A percentile compares a stretch with the other conserved stretches of the same genome.
Conservation (phyloP, 257 asterid species). For the Buddleja alternifolia region DNA sequence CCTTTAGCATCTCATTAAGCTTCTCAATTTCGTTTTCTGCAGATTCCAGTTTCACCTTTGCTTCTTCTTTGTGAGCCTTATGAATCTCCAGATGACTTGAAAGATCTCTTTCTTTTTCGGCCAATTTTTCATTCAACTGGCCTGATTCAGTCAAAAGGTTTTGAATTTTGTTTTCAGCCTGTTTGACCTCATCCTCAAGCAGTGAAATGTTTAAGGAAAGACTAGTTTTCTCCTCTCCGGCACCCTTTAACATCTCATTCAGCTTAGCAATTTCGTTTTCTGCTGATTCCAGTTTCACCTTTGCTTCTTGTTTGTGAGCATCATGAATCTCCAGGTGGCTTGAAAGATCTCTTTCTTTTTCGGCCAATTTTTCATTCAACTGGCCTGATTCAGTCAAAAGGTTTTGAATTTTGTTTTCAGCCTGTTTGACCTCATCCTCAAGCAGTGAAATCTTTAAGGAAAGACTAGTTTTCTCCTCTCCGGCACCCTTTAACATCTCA, state of each 20-base stretch:
- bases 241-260: conserved; percentile 30
- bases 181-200: conserved; percentile 35
- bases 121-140: conserved; percentile 36
- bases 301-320: conserved; percentile 45
- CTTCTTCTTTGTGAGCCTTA: conserved; percentile 51
- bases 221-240: conserved; percentile 40
- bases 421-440: conserved; percentile 33
- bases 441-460: conserved; percentile 34
- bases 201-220: conserved; percentile 35
- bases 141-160: conserved; percentile 36
- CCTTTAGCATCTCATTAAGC: conserved; percentile 39
- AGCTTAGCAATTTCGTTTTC: conserved; percentile 45
- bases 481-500: conserved; percentile 29
- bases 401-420: conserved; percentile 39
- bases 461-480: conserved; percentile 41
- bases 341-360: conserved; percentile 49
- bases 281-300: conserved; percentile 41
- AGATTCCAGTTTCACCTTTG: conserved; percentile 41
- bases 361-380: conserved; percentile 36
- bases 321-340: conserved; percentile 48
- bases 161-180: conserved; percentile 39
- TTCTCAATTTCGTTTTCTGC: conserved; percentile 51
- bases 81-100: conserved; percentile 46
- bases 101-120: conserved; percentile 50
- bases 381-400: conserved; percentile 37